Conservation (phyloP, 306 rosid species). For the apple (Malus domestica) region DNA sequence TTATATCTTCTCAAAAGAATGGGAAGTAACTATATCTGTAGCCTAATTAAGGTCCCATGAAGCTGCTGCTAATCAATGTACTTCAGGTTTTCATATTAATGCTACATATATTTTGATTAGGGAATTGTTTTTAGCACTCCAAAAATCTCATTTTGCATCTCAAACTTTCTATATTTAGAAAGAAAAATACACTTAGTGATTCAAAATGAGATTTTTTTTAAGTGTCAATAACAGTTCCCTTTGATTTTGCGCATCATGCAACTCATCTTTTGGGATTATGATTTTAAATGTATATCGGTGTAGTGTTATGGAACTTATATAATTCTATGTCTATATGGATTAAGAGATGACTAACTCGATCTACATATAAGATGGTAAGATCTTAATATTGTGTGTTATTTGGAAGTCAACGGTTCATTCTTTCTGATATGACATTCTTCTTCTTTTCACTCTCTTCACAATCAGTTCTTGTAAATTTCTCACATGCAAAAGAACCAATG, state of each 20-base stretch:
- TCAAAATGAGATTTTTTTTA: too few relatives aligned
- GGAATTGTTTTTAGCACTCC: too few relatives aligned
- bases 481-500: neutral
- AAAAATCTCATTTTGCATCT: too few relatives aligned
- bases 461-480: neutral
- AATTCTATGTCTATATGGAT: neutral
- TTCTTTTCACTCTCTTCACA: neutral
- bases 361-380: neutral
- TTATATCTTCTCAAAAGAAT: neutral
- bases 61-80: neutral
- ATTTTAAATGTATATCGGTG: too few relatives aligned
- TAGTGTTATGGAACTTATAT: too few relatives aligned
- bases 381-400: neutral
- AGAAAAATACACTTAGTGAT: too few relatives aligned
- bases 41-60: neutral
- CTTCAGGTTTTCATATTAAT: too few relatives aligned
- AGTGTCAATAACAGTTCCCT: too few relatives aligned
- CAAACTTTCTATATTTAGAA: too few relatives aligned
- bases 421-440: neutral
- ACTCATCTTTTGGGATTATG: neutral
- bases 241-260: too few relatives aligned
- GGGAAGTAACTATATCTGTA: neutral
- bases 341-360: neutral
- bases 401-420: neutral
- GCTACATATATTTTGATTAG: too few relatives aligned